Conservation (phyloP, 148 eudicot genomes). For the Chenopodium quinoa region DNA sequence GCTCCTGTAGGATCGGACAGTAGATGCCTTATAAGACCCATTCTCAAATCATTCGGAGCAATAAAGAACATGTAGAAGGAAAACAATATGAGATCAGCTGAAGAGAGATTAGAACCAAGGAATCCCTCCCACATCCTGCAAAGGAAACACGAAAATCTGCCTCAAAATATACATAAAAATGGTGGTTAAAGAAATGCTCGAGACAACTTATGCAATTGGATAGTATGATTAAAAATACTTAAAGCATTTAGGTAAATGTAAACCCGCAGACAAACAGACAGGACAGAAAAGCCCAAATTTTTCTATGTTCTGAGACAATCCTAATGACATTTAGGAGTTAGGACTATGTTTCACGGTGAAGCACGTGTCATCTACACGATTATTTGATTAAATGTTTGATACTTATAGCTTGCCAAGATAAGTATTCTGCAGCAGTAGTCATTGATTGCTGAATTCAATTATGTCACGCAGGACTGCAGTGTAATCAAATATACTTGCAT, state of each 20-base stretch:
- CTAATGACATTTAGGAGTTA: no score
- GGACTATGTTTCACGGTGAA: background rate
- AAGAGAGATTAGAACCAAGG: conserved; percentile 82
- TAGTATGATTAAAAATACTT: background rate
- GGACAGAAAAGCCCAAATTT: background rate
- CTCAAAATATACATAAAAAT: background rate
- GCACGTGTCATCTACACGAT: background rate
- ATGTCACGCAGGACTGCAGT: background rate
- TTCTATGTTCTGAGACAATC: background rate
- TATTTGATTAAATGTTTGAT: background rate
- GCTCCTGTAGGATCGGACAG: conserved; percentile 90
- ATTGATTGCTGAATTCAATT: no score
- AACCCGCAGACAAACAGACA: background rate
- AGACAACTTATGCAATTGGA: background rate
- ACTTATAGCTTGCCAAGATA: background rate
- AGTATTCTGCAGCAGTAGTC: background rate
- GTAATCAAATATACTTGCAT: no score
- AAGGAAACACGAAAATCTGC: conserved; percentile 3
- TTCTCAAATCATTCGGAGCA: conserved; percentile 85
- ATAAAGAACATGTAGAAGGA: conserved; percentile 88
- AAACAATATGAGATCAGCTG: conserved; percentile 72
- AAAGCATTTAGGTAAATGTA: background rate
- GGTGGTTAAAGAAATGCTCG: background rate
- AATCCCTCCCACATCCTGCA: conserved; percentile 98
- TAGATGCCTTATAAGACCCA: conserved; percentile 71